phyloP scores from a whole-genome alignment of 176 grass and related monocot genomes.

The Aegilops umbellulata region DNA sequence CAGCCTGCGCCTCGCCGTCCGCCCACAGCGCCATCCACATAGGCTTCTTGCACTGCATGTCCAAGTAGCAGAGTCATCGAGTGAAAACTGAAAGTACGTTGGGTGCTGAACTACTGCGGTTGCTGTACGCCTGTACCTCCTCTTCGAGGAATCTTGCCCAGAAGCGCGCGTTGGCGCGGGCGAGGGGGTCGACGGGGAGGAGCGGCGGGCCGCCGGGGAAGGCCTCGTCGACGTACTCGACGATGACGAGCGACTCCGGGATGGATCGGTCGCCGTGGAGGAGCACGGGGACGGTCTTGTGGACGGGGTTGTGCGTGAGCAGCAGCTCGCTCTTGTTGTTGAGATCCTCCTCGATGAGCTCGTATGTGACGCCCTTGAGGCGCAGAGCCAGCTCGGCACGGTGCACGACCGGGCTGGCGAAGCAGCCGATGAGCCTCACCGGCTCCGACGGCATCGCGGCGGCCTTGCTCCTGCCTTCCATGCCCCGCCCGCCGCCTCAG shows the following conservation, averaged over 20 bases:
- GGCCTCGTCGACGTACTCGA: conserved; percentile 48
- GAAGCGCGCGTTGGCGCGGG: conserved; percentile 6
- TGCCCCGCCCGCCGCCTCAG: not conserved
- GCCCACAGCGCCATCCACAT: not conserved
- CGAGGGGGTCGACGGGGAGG: not conserved
- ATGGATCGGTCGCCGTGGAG: conserved; percentile 22
- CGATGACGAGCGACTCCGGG: conserved; percentile 37
- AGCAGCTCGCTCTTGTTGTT: conserved; percentile 45
- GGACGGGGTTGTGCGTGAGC: conserved; percentile 38
- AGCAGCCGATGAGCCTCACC: not conserved
- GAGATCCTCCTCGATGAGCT: not conserved
- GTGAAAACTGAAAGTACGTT: not conserved
- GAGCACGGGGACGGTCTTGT: conserved; percentile 49
- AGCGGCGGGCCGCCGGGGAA: conserved; percentile 21
- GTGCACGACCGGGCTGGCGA: not conserved
- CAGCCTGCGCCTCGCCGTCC: not conserved
- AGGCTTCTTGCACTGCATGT: not conserved
- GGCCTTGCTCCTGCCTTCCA: too few species aligned
- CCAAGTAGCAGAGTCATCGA: not conserved
- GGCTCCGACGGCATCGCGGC: not conserved
- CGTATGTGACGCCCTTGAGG: not conserved
- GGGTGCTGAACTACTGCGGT: too few species aligned
- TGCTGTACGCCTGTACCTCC: not conserved
- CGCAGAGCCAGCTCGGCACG: not conserved
- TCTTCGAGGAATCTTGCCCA: conserved; percentile 34